Conservation (phyloP, 768 basidiomycete species). For the Stropharia rugosoannulata region DNA sequence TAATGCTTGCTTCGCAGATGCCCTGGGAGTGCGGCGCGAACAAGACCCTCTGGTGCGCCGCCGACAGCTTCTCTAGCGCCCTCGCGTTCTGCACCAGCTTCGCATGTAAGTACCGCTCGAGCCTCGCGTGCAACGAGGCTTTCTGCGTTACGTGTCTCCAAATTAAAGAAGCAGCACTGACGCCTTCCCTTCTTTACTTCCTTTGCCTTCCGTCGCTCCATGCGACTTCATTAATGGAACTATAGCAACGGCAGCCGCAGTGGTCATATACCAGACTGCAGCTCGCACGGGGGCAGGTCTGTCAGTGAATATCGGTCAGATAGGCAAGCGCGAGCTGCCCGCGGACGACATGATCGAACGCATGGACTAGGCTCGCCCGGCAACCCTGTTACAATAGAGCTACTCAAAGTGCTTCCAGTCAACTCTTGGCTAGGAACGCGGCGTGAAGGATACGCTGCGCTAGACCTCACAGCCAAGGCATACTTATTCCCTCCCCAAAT, state of each 20-base stretch:
- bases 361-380: too few relatives aligned
- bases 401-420: too few relatives aligned
- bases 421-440: too few relatives aligned
- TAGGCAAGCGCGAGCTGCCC: constrained; percentile 11
- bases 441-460: too few relatives aligned
- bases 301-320: constrained; percentile 28
- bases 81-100: constrained; percentile 31
- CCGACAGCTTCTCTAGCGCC: constrained; percentile 29
- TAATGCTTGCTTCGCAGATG: constrained; percentile 33
- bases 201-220: neutral
- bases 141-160: neutral
- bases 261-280: constrained; percentile 22
- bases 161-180: neutral
- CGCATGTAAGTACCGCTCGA: constrained; percentile 22
- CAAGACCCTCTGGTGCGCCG: constrained; percentile 31
- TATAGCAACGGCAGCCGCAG: constrained; percentile 23
- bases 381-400: too few relatives aligned
- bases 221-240: too few relatives aligned
- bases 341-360: neutral
- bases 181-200: neutral
- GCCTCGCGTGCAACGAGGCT: neutral
- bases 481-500: too few relatives aligned
- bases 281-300: constrained; percentile 23
- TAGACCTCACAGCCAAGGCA: too few relatives aligned
- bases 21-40: constrained; percentile 27